Evolutionary conservation across 768 basidiomycete genomes (phyloP).

Genomic region (Lenzites betulinus): DNA sequence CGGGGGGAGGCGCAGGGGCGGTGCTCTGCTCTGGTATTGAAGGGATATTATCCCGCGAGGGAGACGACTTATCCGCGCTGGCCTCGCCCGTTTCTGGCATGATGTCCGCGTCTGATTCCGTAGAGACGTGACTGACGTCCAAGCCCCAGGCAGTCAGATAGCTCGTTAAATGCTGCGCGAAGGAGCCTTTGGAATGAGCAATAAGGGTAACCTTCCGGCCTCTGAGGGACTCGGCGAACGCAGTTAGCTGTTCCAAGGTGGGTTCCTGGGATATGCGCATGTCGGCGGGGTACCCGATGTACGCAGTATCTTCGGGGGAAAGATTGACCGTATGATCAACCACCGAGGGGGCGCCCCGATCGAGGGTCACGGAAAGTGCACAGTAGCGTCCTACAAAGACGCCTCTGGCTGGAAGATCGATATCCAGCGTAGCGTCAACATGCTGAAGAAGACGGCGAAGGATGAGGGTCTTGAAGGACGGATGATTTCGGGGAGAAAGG

Average conservation of each 20-base stretch:
- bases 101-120: conserved; percentile 54
- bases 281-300: conserved; percentile 46
- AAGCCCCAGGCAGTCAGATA: conserved; percentile 95
- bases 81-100: conserved; percentile 27
- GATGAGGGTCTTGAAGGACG: conserved; percentile 52
- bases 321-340: conserved; percentile 42
- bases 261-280: conserved; percentile 67
- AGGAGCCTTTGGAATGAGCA: conserved; percentile 83
- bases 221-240: conserved; percentile 80
- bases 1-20: conserved; percentile 14
- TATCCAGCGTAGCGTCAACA: conserved; percentile 48
- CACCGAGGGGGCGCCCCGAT: conserved; percentile 54
- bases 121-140: conserved; percentile 82
- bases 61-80: neutral
- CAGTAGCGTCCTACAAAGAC: conserved; percentile 54
- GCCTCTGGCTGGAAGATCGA: conserved; percentile 47
- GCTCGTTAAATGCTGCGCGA: conserved; percentile 90
- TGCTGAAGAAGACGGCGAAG: conserved; percentile 63
- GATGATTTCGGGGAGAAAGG: conserved; percentile 35
- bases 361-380: conserved; percentile 65
- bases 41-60: neutral
- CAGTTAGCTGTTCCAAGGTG: conserved; percentile 70
- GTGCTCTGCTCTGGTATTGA: neutral
- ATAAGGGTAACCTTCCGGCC: conserved; percentile 85
- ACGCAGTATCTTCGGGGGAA: conserved; percentile 49